phyloP scores from a whole-genome alignment of 2,329 filamentous ascomycete species.

The Mycosphaerella arachidis region DNA sequence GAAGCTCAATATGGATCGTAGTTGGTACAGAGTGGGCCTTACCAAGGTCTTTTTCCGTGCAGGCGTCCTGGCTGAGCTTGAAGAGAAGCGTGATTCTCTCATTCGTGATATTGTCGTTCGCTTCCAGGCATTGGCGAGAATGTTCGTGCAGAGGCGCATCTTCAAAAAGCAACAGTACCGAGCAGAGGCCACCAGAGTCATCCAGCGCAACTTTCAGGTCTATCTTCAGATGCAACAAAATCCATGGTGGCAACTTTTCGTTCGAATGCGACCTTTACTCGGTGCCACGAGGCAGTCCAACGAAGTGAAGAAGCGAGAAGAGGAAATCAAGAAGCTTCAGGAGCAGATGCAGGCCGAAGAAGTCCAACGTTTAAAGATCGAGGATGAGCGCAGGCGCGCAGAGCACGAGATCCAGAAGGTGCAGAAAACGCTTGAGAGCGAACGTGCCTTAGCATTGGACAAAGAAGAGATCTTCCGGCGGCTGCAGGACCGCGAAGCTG shows the following conservation, averaged over 20 bases:
- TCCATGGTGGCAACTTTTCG: slow-evolving; percentile 95
- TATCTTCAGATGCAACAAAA: slow-evolving; percentile 87
- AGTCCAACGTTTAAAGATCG: slow-evolving; percentile 69
- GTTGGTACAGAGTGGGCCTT: slow-evolving; percentile 86
- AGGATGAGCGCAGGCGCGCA: slow-evolving; percentile 84
- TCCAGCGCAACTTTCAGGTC: slow-evolving; percentile 88
- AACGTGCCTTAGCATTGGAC: slow-evolving; percentile 89
- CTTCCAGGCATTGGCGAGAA: slow-evolving; percentile 88
- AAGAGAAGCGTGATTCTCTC: slow-evolving; percentile 88
- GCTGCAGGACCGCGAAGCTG: slow-evolving; percentile 84
- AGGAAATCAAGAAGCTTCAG: slow-evolving; percentile 83
- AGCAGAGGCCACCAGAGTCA: slow-evolving; percentile 88
- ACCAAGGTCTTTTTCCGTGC: slow-evolving; percentile 98
- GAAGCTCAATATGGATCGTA: slow-evolving; percentile 76
- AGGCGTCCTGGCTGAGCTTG: slow-evolving; percentile 89
- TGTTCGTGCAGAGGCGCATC: slow-evolving; percentile 80
- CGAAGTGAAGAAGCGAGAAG: slow-evolving; percentile 92
- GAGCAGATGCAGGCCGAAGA: slow-evolving; percentile 75
- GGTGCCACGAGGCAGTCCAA: slow-evolving; percentile 86
- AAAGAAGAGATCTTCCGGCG: slow-evolving; percentile 99
- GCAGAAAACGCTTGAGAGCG: slow-evolving; percentile 91
- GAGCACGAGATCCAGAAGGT: slow-evolving; percentile 84
- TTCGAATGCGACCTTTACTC: slow-evolving; percentile 90
- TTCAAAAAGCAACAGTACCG: slow-evolving; percentile 92
- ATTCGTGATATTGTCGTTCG: slow-evolving; percentile 90